Base-by-base conservation (phyloP, 1,284 basidiomycete genomes). In the Cryptococcus jaspeensis region DNA sequence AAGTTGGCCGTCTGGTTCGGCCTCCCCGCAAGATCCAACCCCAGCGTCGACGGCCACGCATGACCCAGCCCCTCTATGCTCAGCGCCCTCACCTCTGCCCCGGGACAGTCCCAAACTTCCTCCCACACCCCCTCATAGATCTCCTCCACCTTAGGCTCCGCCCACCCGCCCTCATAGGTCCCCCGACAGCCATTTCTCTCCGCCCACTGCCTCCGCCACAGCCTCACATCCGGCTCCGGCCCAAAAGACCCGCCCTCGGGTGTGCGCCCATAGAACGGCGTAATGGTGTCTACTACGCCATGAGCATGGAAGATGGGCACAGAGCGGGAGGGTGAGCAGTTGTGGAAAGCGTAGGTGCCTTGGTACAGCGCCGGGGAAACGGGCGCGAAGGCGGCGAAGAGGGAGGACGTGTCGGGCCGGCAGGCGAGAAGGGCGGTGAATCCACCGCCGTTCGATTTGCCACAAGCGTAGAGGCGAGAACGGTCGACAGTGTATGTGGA, bases 371-470 rank as follows among this genome's bases (percentile, higher is more conserved):
- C 67, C 1, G 65, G 63, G 11, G 61, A 63, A 40, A 67, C 64
- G 28, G 63, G 58, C 1, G 62, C 62, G 50, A 67, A 65, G 5
- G 67, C 67, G 4, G 67, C 67, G 53, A 69, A 69, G 47, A 69
- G 50, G 16, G 43, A 22, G 13, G 62, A 58, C 3, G 64, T 65
- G 42, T 62, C 60, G 15, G 54, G 60, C n/a, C 57, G 53, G 52
- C 65, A 69, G 22, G 64, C 61, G 15, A 65, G 50, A 12, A 58
- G 45, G 13, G 60, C 58, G 4, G 64, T 58, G 44, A 65, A 67
- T 1, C 65, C 63, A 0, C 62, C 67, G 20, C 67, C 63, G 50
- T 69, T 66, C 16, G 64, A 65, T 55, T 69, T 69, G n/a, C 67
- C 67, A 12, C 32, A 55, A 8, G 61, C 65, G 52, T 64, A 69